Evolutionary conservation across 1,139 yeast genomes (phyloP), one percentile per base, ranked within the genome.

Genomic region (Taphrina flavorubra): DNA sequence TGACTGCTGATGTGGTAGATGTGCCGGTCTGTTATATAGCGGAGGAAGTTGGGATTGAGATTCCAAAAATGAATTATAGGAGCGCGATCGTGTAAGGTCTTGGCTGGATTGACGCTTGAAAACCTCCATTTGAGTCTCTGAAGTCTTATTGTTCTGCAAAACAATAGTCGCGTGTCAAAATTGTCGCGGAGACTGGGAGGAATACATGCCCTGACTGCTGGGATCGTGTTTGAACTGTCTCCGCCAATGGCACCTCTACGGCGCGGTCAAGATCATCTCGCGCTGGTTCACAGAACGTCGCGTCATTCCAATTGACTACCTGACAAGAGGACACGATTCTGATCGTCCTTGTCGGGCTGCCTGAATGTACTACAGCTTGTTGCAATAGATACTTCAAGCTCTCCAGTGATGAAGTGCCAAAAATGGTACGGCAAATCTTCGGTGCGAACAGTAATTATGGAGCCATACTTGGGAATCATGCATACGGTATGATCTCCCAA

Each of bases 21-120:
- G 67, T 44, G 61, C 60, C 16, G 67, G 67, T 14, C 67, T 59
- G 46, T 63, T 63, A 18, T 63, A 63, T 47, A 63, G 34, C 16
- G 67, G 67, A 5, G 67, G 67, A 6, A 63, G 49, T 31, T 55
- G 67, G n/a, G 51, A 31, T 34, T 58, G 53, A 5, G 62, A 58
- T 36, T 58, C 62, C 53, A 58, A 44, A 31, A 58, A 58, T 11
- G 62, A 58, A 44, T 58, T 58, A 39, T 42, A 44, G 25, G 62
- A 58, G 39, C 62, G 62, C n/a, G 62, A 58, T 6, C 62, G 62
- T 31, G 62, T 58, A 14, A 58, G 34, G 18, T 58, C 62, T 46
- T 42, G 51, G n/a, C 53, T 44, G 10, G 62, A 42, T 14, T 58
- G 62, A 6, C 62, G 37, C 34, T 44, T 58, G 42, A 58, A 42